Evolutionary conservation across 176 grass and related monocot genomes (phyloP).

Genomic region (Dactylis glomerata): DNA sequence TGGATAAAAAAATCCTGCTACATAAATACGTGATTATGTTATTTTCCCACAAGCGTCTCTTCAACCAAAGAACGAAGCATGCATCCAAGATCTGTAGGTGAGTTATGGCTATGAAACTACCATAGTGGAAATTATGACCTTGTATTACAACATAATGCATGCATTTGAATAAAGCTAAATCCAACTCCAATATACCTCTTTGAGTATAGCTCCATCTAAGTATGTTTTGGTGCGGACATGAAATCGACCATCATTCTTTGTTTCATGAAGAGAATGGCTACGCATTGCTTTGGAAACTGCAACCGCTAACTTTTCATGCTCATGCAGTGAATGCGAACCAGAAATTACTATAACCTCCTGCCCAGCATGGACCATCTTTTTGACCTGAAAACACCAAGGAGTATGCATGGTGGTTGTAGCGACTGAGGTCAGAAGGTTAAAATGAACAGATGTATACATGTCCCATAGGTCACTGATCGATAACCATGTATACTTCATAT

Average conservation of each 20-base stretch:
- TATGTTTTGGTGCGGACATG: conserved; percentile 92
- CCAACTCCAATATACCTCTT: conserved; percentile 61
- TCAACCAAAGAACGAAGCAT: not conserved
- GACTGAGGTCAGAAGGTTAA: conserved; percentile 2
- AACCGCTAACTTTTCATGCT: conserved; percentile 92
- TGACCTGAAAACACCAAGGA: conserved; percentile 59
- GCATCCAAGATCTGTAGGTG: conserved; percentile 2
- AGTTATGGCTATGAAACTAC: conserved; percentile 1
- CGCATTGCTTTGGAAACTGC: conserved; percentile 94
- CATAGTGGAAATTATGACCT: not conserved
- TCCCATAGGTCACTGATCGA: not conserved
- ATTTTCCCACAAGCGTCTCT: not conserved
- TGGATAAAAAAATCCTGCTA: not conserved
- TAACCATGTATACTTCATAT: conserved; percentile 1
- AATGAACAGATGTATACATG: conserved; percentile 6
- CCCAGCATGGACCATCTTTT: conserved; percentile 85
- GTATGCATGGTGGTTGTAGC: not conserved
- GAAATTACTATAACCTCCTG: conserved; percentile 95
- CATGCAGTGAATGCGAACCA: conserved; percentile 86
- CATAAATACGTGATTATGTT: not conserved
- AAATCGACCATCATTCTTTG: conserved; percentile 83
- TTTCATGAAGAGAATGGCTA: conserved; percentile 98
- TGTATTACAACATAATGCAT: conserved; percentile 14
- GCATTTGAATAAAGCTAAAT: conserved; percentile 26
- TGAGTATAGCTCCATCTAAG: conserved; percentile 89